These are phyloP conservation scores for Hypholoma fasciculare DNA, from an alignment of 768 basidiomycete species.

Conservation along the genomic window DNA sequence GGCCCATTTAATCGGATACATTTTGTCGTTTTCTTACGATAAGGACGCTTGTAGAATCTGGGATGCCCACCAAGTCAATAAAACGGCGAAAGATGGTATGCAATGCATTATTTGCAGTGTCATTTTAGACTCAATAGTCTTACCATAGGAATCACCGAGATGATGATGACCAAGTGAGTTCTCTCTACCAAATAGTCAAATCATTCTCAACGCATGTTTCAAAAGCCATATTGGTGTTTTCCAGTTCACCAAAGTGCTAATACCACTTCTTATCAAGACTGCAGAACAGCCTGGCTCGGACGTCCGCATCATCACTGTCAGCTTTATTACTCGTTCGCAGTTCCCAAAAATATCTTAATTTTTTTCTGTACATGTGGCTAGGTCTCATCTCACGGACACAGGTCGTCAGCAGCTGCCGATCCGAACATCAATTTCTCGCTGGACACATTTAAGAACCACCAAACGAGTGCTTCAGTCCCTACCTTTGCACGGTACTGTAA, in stretches of 20 bases:
- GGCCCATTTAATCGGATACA: too few species aligned
- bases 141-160: conserved; percentile 10
- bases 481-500: conserved; percentile 24
- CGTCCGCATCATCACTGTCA: conserved; percentile 31
- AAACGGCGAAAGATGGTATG: conserved; percentile 22
- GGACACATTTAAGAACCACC: conserved; percentile 29
- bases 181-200: not conserved
- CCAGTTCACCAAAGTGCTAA: conserved; percentile 27
- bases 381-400: conserved; percentile 25
- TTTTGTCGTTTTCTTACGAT: too few species aligned
- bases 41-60: not conserved
- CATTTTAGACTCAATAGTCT: not conserved
- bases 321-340: not conserved
- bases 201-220: conserved; percentile 9
- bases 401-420: conserved; percentile 13
- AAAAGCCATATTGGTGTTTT: conserved; percentile 28
- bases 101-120: not conserved
- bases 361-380: not conserved
- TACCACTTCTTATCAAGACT: conserved; percentile 30
- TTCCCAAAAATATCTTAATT: not conserved
- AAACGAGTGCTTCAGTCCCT: conserved; percentile 19
- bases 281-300: conserved; percentile 26
- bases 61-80: not conserved
- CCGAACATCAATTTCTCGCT: conserved; percentile 25
- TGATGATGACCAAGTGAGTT: conserved; percentile 14